Percentiles rank a stretch among this genome's conserved stretches.
phyloP scores from a whole-genome alignment of 495 filamentous ascomycete genomes.

The Neohortaea acidophila region DNA sequence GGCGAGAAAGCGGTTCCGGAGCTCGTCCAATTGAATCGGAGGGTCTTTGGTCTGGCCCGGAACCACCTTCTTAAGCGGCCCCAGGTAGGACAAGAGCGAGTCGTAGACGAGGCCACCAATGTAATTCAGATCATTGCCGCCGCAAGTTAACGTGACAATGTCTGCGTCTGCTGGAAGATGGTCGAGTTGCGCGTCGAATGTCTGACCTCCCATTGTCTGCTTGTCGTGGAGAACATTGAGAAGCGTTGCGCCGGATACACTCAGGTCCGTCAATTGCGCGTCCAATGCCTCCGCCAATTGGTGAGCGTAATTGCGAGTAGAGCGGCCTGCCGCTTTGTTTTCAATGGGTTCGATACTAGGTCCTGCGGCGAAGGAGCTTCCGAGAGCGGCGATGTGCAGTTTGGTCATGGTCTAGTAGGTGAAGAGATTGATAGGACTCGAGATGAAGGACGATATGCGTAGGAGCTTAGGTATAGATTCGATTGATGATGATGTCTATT shows the following conservation, averaged over 20 bases:
- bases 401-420: neutral
- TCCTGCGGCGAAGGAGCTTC: conserved; percentile 33
- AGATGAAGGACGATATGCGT: too few relatives aligned
- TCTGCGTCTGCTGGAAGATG: conserved; percentile 26
- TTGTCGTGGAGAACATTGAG: conserved; percentile 29
- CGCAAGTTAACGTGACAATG: conserved; percentile 30
- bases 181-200: conserved; percentile 27
- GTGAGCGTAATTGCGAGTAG: conserved; percentile 31
- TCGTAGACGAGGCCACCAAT: conserved; percentile 29
- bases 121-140: conserved; percentile 35
- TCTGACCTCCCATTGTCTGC: conserved; percentile 17
- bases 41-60: too few relatives aligned
- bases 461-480: conserved; percentile 1
- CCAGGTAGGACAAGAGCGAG: conserved; percentile 14
- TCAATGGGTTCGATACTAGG: conserved; percentile 28
- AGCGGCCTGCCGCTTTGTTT: conserved; percentile 24
- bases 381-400: conserved; percentile 20
- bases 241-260: conserved; percentile 32
- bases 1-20: conserved; percentile 22
- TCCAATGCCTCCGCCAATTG: conserved; percentile 25
- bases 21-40: conserved; percentile 8
- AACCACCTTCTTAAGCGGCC: conserved; percentile 5
- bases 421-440: too few relatives aligned
- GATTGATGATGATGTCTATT: too few relatives aligned
- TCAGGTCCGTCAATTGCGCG: conserved; percentile 29